These are phyloP conservation scores for Angomonas ambiguus DNA, from an alignment of 208 protist species.

Conservation along the genomic window DNA sequence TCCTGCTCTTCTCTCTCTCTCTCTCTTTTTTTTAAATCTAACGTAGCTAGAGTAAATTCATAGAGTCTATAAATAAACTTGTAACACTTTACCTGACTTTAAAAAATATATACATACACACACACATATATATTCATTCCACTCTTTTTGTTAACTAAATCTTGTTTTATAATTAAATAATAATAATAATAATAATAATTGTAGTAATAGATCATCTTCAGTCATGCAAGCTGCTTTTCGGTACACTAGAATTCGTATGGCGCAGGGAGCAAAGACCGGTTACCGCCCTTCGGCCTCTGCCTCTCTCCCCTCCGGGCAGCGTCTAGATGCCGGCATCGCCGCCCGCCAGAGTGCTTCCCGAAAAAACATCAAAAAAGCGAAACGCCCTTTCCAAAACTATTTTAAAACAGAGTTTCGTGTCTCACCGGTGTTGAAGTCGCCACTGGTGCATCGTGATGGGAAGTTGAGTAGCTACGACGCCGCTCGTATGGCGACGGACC, in stretches of 20 bases:
- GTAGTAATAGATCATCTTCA: not conserved
- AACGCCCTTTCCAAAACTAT: constrained; percentile 72
- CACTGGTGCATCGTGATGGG: constrained; percentile 24
- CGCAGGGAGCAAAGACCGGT: not conserved
- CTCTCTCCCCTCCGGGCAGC: constrained; percentile 60
- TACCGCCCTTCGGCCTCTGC: constrained; percentile 54
- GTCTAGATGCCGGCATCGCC: constrained; percentile 73
- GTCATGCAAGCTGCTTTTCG: not conserved
- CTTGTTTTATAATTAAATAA: not conserved
- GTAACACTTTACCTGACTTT: not conserved
- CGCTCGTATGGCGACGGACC: constrained; percentile 61
- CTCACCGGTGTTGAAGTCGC: constrained; percentile 22
- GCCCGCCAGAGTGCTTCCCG: constrained; percentile 61
- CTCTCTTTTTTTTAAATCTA: not conserved
- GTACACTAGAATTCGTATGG: not conserved
- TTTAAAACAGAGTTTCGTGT: constrained; percentile 61
- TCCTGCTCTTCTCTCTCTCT: not conserved
- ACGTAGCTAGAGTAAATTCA: too few species aligned
- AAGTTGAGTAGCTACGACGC: constrained; percentile 38
- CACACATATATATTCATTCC: not conserved
- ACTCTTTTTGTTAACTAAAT: constrained; percentile 5
- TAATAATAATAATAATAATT: not conserved
- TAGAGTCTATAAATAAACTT: not conserved
- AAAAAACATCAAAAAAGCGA: constrained; percentile 68
- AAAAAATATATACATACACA: constrained; percentile 4